Evolutionary conservation across 371 early-diverging fungal species (phyloP).

Genomic region (Rhizopus delemar): DNA sequence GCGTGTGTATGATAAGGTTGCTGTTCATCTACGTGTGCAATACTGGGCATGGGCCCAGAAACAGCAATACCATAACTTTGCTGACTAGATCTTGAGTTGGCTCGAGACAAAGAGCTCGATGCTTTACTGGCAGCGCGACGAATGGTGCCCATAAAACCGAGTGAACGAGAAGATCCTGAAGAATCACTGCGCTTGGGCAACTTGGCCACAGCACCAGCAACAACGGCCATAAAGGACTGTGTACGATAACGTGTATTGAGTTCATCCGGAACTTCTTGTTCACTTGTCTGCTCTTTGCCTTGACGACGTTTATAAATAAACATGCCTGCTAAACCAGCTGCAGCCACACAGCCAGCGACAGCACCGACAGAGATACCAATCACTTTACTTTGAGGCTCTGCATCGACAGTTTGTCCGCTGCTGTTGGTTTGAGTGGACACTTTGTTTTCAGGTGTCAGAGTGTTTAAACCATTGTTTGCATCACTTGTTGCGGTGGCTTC

Average conservation of each 20-base stretch:
- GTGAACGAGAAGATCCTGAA: slow-evolving; percentile 13
- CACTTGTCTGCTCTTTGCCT: slow-evolving; percentile 22
- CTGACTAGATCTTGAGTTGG: slow-evolving; percentile 21
- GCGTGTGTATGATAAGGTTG: slow-evolving; percentile 2
- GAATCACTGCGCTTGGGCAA: slow-evolving; percentile 29
- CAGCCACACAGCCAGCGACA: slow-evolving; percentile 41
- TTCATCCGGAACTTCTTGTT: slow-evolving; percentile 12
- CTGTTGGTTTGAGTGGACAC: slow-evolving; percentile 20
- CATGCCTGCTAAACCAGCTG: slow-evolving; percentile 42
- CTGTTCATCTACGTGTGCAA: slow-evolving; percentile 27
- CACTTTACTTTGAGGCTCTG: slow-evolving; percentile 26
- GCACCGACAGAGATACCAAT: slow-evolving; percentile 39
- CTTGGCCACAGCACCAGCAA: slow-evolving; percentile 42
- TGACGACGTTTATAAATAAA: slow-evolving; percentile 34
- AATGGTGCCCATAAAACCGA: slow-evolving; percentile 28
- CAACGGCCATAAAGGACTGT: slow-evolving; percentile 39
- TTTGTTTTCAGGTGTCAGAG: slow-evolving; percentile 1
- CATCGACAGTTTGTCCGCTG: slow-evolving; percentile 13
- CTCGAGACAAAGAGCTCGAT: slow-evolving; percentile 22
- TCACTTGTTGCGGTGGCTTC: not conserved
- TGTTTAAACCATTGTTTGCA: not conserved
- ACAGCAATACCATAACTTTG: slow-evolving; percentile 35
- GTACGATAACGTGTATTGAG: slow-evolving; percentile 42
- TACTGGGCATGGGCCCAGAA: slow-evolving; percentile 26
- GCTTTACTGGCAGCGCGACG: slow-evolving; percentile 34